Evolutionary conservation across 2,329 filamentous ascomycete species (phyloP), one percentile per base, ranked within the genome.

Genomic region (Didymellaceae sp.): DNA sequence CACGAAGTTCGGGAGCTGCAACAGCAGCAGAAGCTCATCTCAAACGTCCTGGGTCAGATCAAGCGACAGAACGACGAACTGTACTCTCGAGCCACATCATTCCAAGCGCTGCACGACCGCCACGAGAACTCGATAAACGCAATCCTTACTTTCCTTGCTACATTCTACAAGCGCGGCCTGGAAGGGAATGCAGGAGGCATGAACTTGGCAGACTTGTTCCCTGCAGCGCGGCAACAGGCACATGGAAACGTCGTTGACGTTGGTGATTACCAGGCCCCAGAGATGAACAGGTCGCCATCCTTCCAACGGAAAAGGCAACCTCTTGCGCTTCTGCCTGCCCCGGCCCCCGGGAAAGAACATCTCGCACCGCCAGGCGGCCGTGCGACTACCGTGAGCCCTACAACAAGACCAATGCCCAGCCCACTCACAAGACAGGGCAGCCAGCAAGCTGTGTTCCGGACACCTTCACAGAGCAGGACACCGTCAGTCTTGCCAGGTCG

Each of bases 101-200:
- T 97, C 70, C 92, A 97, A 73, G 89, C 85, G 52, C 86, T 96
- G 68, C 93, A 97, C 67, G 91, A 93, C 62, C 87, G 94, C n/a
- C 94, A 99, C 67, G 94, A 99, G 70, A 96, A 93, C 70, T 97
- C 93, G 0, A 97, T 99, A 74, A 97, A 97, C 67, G 93, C 93
- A n/a, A 97, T 99, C 55, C 82, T 99, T 32, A 96, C 92, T 40
- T 97, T 99, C 73, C 82, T 99, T 16, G 94, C 93, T 35, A 97
- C 95, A 10, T 93, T 99, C 32, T 99, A 97, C 75, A 89, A 96
- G 57, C 88, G 95, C 66, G 96, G 91, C 57, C 77, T 99, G 40
- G 92, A 97, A 69, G 90, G 92, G 26, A 88, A 93, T 62, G 86
- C 84, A 14, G 81, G 84, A 1, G 80, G 84, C 1, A 85, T 90